Conservation (phyloP, 257 asterid species). For the Gynochthodes officinalis region DNA sequence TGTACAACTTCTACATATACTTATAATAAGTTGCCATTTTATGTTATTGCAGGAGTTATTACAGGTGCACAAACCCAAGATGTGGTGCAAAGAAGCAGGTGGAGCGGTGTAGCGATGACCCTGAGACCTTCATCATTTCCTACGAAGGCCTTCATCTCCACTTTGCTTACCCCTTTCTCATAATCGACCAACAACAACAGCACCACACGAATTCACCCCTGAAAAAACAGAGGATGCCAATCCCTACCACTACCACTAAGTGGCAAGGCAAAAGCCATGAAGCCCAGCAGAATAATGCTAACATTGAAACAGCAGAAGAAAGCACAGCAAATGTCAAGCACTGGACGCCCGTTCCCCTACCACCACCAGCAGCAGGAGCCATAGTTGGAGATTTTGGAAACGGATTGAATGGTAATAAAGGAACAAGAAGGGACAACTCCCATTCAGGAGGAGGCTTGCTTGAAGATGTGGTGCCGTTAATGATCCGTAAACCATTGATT, state of each 20-base stretch:
- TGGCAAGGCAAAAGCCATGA: slow-evolving; percentile 12
- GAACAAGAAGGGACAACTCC: not conserved
- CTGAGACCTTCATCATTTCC: slow-evolving; percentile 60
- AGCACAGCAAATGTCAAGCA: not conserved
- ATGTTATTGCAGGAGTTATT: slow-evolving; percentile 64
- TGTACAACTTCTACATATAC: no score
- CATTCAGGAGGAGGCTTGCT: slow-evolving; percentile 77
- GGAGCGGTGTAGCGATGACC: slow-evolving; percentile 70
- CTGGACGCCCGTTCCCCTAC: not conserved
- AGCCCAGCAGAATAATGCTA: slow-evolving; percentile 5
- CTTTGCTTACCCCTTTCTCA: slow-evolving; percentile 62
- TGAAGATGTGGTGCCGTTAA: slow-evolving; percentile 82
- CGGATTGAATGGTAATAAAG: not conserved
- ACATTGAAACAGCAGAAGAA: slow-evolving; percentile 19
- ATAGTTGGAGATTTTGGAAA: slow-evolving; percentile 19
- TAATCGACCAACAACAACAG: slow-evolving; percentile 10
- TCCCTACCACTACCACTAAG: not conserved
- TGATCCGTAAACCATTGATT: slow-evolving; percentile 50
- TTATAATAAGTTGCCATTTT: not conserved
- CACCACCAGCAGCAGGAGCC: not conserved
- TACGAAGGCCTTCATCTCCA: slow-evolving; percentile 98
- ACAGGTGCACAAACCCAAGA: slow-evolving; percentile 80
- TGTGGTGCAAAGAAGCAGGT: slow-evolving; percentile 90
- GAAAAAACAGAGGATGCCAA: slow-evolving; percentile 52
- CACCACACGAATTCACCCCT: slow-evolving; percentile 34